phyloP scores from a whole-genome alignment of 192 early-diverging fungal genomes.

The Geosiphon pyriformis region DNA sequence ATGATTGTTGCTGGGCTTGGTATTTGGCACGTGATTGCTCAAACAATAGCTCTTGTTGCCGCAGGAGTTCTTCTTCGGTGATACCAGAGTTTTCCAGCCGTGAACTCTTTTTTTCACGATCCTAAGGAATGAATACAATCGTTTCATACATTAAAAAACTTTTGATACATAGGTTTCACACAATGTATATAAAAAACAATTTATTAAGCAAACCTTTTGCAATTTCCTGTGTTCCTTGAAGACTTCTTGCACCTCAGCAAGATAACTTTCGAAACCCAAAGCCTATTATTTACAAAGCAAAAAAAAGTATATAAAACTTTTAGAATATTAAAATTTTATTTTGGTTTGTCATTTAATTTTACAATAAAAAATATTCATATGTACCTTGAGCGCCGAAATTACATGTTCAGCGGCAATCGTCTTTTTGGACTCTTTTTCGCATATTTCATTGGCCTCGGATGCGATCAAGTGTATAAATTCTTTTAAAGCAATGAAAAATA shows the following conservation, averaged over 20 bases:
- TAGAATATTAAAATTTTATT: too few relatives aligned
- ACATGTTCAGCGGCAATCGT: conserved; percentile 98
- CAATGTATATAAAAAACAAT: neutral
- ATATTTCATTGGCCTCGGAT: conserved; percentile 91
- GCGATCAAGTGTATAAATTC: conserved; percentile 96
- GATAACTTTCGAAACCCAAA: conserved; percentile 90
- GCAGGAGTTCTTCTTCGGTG: conserved; percentile 77
- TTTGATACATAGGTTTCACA: neutral
- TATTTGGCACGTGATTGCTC: conserved; percentile 75
- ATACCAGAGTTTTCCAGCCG: conserved; percentile 75
- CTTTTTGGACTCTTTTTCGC: conserved; percentile 94
- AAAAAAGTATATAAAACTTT: neutral
- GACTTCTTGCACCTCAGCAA: conserved; percentile 81
- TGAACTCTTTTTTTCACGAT: conserved; percentile 74
- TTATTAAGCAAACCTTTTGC: conserved; percentile 52
- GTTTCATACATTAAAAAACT: too few relatives aligned
- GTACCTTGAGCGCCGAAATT: conserved; percentile 74
- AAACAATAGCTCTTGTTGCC: conserved; percentile 84
- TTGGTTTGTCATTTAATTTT: too few relatives aligned
- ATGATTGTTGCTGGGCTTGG: conserved; percentile 35
- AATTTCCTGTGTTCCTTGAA: conserved; percentile 84
- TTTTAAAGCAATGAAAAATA: conserved; percentile 33
- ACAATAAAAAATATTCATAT: conserved; percentile 8
- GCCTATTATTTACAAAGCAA: conserved; percentile 34
- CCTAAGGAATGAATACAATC: conserved; percentile 44